Evolutionary conservation across 1,139 yeast species (phyloP), one percentile per base, ranked within the genome.

Genomic region (Yamadazyma spencermartinsiae): DNA sequence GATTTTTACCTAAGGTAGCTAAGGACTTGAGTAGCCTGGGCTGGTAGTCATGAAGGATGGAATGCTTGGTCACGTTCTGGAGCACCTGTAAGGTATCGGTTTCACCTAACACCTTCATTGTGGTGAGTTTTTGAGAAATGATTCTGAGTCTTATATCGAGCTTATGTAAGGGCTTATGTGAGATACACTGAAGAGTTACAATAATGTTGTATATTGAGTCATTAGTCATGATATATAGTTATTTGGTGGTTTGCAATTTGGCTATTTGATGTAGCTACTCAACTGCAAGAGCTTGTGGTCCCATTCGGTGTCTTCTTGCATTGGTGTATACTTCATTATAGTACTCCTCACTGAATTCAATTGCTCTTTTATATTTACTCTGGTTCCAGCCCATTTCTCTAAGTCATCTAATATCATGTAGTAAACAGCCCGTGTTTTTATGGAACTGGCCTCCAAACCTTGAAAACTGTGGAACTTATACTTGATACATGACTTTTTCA

Each of bases 21-120:
- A 68, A 52, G 1, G 67, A 58, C 2, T 42, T 33, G 18, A 63
- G 33, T 17, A 68, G 54, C 3, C 51, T 46, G 1, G 65, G 69
- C 35, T 62, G 67, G 44, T 53, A 64, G 11, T 45, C 45, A 4
- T 50, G 21, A 9, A 61, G 43, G 10, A 68, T 44, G 4, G 58
- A 36, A 3, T 54, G 44, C 26, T 42, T 49, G 27, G 36, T 35
- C 6, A 42, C 8, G 3, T 20, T 8, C 10, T 26, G 24, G 18
- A 30, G 33, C 8, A 30, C n/a, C 11, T 30, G 19, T 7, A 9
- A 6, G 10, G 18, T 30, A 16, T 30, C 18, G n/a, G 4, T 10
- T 30, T 30, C 33, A 4, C 14, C 10, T 4, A 30, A 12, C 4
- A 30, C 12, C 25, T 19, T 30, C 33, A 30, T 30, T 4, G 15